phyloP scores from a whole-genome alignment of 1,284 basidiomycete species.

The Fomitopsis palustris region DNA sequence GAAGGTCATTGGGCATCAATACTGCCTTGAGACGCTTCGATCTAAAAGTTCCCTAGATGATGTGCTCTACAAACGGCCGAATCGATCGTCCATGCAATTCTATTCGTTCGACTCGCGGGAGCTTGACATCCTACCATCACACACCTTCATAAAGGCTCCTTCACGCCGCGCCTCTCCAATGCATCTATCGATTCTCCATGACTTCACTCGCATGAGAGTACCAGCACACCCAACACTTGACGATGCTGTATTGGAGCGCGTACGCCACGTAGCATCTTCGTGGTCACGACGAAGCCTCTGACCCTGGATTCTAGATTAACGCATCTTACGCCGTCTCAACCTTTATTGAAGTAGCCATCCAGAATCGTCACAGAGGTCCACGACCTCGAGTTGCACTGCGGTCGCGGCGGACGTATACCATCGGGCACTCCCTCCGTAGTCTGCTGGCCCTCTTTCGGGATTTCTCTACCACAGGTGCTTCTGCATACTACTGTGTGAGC shows the following conservation, averaged over 20 bases:
- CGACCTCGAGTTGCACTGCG: no score
- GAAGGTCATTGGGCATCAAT: no score
- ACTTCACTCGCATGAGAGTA: background rate
- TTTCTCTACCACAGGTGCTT: slow-evolving; percentile 13
- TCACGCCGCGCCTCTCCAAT: background rate
- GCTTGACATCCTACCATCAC: background rate
- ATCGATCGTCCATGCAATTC: background rate
- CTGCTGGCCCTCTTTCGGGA: background rate
- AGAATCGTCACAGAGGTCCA: background rate
- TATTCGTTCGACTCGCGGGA: background rate
- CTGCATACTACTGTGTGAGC: background rate
- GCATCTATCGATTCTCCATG: background rate
- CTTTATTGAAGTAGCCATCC: background rate
- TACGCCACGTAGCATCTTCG: background rate
- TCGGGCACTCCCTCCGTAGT: background rate
- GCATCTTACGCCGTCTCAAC: background rate
- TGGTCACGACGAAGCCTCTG: background rate
- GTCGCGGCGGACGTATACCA: background rate
- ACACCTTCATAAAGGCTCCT: background rate
- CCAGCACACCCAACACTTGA: background rate
- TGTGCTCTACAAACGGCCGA: background rate
- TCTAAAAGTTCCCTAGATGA: no score
- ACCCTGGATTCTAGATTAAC: slow-evolving; percentile 3
- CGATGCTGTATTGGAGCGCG: slow-evolving; percentile 10
- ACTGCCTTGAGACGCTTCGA: no score